Percentiles rank a stretch among this genome's conserved stretches.
These are phyloP conservation scores for Penicillium sp. DNA, from an alignment of 2,329 filamentous ascomycete genomes.

Conservation along the genomic window DNA sequence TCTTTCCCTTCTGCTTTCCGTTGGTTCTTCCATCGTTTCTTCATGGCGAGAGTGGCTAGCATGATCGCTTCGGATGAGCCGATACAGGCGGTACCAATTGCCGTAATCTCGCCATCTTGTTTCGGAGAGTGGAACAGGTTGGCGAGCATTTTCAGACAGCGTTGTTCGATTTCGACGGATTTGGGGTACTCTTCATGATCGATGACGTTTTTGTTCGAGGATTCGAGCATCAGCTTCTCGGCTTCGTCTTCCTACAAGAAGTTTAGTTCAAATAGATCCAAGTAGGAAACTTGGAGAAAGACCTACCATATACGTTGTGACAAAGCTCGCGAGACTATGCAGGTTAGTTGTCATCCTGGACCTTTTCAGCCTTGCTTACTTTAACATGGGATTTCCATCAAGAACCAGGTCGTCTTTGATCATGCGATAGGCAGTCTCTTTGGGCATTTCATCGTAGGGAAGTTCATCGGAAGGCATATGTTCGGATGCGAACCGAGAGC, in stretches of 20 bases:
- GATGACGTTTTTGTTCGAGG: constrained; percentile 94
- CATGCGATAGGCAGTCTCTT: constrained; percentile 88
- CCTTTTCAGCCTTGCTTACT: constrained; percentile 31
- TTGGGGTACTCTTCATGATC: constrained; percentile 84
- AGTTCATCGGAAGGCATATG: constrained; percentile 83
- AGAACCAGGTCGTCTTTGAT: constrained; percentile 93
- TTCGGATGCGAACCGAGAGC: constrained; percentile 75
- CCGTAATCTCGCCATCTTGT: constrained; percentile 55
- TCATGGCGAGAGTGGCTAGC: constrained; percentile 73
- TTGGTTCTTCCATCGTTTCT: constrained; percentile 88
- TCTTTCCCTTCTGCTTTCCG: constrained; percentile 81
- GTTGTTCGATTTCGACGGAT: constrained; percentile 83
- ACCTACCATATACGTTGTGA: constrained; percentile 90
- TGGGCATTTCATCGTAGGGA: constrained; percentile 87
- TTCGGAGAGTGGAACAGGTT: constrained; percentile 80
- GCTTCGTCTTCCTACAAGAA: constrained; percentile 76
- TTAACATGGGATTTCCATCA: constrained; percentile 85
- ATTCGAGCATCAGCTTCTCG: constrained; percentile 91
- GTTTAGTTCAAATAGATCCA: neutral
- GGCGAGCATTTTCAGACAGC: constrained; percentile 88
- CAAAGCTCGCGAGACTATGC: constrained; percentile 81
- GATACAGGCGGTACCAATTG: constrained; percentile 84
- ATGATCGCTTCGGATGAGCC: constrained; percentile 75
- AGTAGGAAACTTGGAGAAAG: too few relatives aligned
- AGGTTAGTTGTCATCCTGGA: constrained; percentile 1